These are phyloP conservation scores for Dicorynia guianensis DNA, from an alignment of 306 rosid genomes.

Conservation along the genomic window DNA sequence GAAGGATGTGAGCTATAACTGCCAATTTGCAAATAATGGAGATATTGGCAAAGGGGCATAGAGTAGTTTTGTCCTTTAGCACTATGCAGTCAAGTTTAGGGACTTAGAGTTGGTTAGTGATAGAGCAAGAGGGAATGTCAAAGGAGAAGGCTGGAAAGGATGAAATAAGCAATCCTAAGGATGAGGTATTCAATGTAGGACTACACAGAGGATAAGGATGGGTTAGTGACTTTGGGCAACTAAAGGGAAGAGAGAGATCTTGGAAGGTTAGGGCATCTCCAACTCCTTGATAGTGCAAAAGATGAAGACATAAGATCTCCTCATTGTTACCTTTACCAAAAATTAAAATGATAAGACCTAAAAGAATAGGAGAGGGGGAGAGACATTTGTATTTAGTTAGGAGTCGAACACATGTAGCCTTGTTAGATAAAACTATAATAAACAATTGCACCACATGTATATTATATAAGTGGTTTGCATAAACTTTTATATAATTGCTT, in stretches of 20 bases:
- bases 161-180: constrained; percentile 65
- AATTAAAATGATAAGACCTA: too few species aligned
- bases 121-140: constrained; percentile 86
- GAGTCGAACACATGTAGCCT: too few species aligned
- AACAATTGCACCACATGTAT: too few species aligned
- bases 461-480: too few species aligned
- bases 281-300: constrained; percentile 48
- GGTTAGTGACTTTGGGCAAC: constrained; percentile 80
- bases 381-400: too few species aligned
- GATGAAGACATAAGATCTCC: too few species aligned
- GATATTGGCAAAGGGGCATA: constrained; percentile 78
- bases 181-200: constrained; percentile 61
- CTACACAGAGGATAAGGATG: constrained; percentile 73
- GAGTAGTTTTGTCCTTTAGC: constrained; percentile 69
- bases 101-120: constrained; percentile 82
- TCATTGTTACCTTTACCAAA: too few species aligned
- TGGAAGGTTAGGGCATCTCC: constrained; percentile 81
- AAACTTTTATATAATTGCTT: too few species aligned
- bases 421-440: too few species aligned
- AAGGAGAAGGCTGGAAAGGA: constrained; percentile 80
- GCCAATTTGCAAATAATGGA: constrained; percentile 81
- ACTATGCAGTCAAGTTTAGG: constrained; percentile 90
- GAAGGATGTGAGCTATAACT: constrained; percentile 72
- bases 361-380: too few species aligned
- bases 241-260: constrained; percentile 71